Evolutionary conservation across 306 rosid species (phyloP).

Genomic region (Ceratonia siliqua): DNA sequence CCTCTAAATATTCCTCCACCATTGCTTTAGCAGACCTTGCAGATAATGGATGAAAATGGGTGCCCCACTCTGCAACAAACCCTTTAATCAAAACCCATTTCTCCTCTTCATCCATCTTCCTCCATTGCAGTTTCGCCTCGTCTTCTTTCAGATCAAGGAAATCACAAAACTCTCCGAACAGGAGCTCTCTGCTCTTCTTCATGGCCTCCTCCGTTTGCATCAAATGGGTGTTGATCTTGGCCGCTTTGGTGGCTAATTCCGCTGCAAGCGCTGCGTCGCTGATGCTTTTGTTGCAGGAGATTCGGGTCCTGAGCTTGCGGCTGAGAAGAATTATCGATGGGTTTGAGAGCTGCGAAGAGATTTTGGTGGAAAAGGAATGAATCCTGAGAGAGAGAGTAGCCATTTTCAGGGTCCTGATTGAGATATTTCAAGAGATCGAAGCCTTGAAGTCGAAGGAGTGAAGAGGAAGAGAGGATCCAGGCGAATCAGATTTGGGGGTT

Average conservation of each 20-base stretch:
- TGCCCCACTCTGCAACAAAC: conserved; percentile 65
- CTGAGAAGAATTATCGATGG: conserved; percentile 14
- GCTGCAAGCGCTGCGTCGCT: conserved; percentile 62
- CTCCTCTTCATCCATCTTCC: conserved; percentile 55
- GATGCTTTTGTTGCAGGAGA: conserved; percentile 42
- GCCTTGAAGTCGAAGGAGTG: neutral
- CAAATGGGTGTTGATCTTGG: conserved; percentile 47
- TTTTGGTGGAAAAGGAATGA: conserved; percentile 13
- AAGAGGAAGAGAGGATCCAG: neutral
- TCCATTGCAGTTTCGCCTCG: conserved; percentile 60
- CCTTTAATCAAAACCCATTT: conserved; percentile 52
- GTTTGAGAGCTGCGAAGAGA: conserved; percentile 24
- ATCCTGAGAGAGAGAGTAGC: conserved; percentile 37
- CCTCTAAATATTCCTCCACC: conserved; percentile 67
- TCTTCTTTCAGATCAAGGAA: conserved; percentile 52
- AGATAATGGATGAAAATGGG: conserved; percentile 79
- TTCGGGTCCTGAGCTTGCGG: conserved; percentile 35
- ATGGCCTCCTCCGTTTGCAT: conserved; percentile 63
- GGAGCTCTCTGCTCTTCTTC: conserved; percentile 65
- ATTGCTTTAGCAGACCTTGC: conserved; percentile 60
- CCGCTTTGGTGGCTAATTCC: conserved; percentile 49
- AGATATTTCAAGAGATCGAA: neutral
- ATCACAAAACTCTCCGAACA: conserved; percentile 61
- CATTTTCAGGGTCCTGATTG: conserved; percentile 38
- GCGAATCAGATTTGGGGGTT: neutral